Conservation (phyloP, 768 basidiomycete genomes). For the Russula brevipes region DNA sequence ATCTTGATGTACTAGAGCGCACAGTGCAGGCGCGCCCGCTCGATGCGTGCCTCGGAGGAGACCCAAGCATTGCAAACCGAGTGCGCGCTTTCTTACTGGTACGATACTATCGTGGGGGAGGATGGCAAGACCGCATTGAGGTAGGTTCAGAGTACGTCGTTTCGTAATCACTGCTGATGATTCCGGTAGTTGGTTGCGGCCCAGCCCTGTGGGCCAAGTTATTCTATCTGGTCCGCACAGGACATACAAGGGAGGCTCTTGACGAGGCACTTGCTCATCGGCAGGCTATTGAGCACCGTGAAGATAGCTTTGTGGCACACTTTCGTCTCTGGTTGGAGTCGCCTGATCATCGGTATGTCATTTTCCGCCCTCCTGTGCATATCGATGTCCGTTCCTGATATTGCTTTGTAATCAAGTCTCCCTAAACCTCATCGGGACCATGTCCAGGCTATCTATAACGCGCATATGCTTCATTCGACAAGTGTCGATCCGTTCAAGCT, state of each 20-base stretch:
- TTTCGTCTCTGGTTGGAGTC: slow-evolving; percentile 83
- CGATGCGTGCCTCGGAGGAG: slow-evolving; percentile 85
- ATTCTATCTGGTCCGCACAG: slow-evolving; percentile 88
- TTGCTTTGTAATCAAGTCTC: slow-evolving; percentile 39
- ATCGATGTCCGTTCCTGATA: slow-evolving; percentile 1
- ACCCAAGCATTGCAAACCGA: slow-evolving; percentile 85
- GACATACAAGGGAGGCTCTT: slow-evolving; percentile 75
- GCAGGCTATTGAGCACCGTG: slow-evolving; percentile 66
- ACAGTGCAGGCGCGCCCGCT: slow-evolving; percentile 75
- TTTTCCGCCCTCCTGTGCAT: not conserved
- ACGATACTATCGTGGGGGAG: slow-evolving; percentile 70
- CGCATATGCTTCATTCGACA: slow-evolving; percentile 84
- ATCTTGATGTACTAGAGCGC: slow-evolving; percentile 76
- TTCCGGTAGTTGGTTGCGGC: slow-evolving; percentile 68
- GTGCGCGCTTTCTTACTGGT: slow-evolving; percentile 84
- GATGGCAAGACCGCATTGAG: slow-evolving; percentile 86
- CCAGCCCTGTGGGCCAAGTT: slow-evolving; percentile 90
- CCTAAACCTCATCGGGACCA: slow-evolving; percentile 75
- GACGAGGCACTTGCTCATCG: slow-evolving; percentile 68
- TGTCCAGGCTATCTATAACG: slow-evolving; percentile 73
- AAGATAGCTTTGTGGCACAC: slow-evolving; percentile 75
- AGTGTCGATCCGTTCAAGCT: slow-evolving; percentile 94
- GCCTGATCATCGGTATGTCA: slow-evolving; percentile 62
- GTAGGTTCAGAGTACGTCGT: slow-evolving; percentile 38
- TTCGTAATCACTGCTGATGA: not conserved